A percentile compares a stretch with the other conserved stretches of the same genome.
Conservation (phyloP, 2,329 filamentous ascomycete species). For the Colletotrichum costaricense region DNA sequence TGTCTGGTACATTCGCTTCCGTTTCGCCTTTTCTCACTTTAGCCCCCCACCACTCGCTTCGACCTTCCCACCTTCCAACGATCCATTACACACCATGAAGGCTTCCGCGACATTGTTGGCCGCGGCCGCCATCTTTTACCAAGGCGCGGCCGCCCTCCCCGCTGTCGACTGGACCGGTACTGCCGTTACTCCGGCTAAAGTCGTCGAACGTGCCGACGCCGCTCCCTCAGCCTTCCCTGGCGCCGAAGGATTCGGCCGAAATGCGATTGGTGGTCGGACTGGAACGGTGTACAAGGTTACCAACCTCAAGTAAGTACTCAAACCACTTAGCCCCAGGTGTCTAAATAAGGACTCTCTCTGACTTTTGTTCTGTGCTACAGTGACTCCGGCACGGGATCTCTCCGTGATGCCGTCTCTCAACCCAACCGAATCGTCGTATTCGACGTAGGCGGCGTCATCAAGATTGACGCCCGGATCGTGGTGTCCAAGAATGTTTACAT, state of each 20-base stretch:
- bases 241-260: slow-evolving; percentile 60
- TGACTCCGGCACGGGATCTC: slow-evolving; percentile 59
- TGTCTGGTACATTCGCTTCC: slow-evolving; percentile 21
- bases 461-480: slow-evolving; percentile 57
- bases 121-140: slow-evolving; percentile 14
- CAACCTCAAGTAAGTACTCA: slow-evolving; percentile 50
- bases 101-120: slow-evolving; percentile 17
- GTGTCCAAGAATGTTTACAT: slow-evolving; percentile 60
- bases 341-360: too few species aligned
- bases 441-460: slow-evolving; percentile 60
- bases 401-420: slow-evolving; percentile 61
- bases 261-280: slow-evolving; percentile 57
- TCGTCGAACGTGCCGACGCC: slow-evolving; percentile 21
- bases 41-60: not conserved
- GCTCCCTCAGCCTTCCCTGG: slow-evolving; percentile 57
- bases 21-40: not conserved
- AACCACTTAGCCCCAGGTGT: too few species aligned
- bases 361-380: slow-evolving; percentile 32
- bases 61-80: not conserved
- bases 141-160: slow-evolving; percentile 14
- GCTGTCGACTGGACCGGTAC: slow-evolving; percentile 14
- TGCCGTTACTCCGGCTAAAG: not conserved
- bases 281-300: slow-evolving; percentile 61
- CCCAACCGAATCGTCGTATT: slow-evolving; percentile 62
- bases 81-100: slow-evolving; percentile 15